Evolutionary conservation across 2,329 filamentous ascomycete species (phyloP).

Genomic region (Xylariales sp.): DNA sequence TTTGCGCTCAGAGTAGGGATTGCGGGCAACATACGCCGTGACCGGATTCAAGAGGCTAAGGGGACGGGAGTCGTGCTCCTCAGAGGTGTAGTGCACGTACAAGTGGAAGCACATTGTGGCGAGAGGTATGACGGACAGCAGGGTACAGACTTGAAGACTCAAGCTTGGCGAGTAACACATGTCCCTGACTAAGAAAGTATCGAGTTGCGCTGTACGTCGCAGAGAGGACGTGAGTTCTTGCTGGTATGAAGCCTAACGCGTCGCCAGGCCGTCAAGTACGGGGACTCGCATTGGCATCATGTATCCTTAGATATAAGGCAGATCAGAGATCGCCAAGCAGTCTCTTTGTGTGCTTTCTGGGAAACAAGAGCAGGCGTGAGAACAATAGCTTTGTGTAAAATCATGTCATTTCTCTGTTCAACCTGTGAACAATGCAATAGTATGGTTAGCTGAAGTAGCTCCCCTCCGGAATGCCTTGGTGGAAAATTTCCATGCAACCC

Average conservation of each 20-base stretch:
- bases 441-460: conserved; percentile 15
- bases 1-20: conserved; percentile 13
- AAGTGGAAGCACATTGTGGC: conserved; percentile 13
- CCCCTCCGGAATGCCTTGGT: conserved; percentile 12
- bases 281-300: too few species aligned
- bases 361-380: neutral
- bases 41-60: conserved; percentile 12
- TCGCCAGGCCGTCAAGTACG: too few species aligned
- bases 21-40: conserved; percentile 12
- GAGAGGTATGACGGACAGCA: neutral
- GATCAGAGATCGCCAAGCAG: too few species aligned
- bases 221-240: conserved; percentile 3
- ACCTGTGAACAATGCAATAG: conserved; percentile 18
- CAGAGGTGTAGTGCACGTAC: conserved; percentile 14
- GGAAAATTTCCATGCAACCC: neutral
- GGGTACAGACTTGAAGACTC: neutral
- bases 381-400: conserved; percentile 8
- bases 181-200: neutral
- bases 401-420: conserved; percentile 14
- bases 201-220: neutral
- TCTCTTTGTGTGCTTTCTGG: too few species aligned
- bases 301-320: too few species aligned
- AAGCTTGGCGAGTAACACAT: neutral
- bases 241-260: neutral
- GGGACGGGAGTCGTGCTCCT: conserved; percentile 14